Base-by-base conservation (phyloP, 805 yeast species). In the Spathaspora girioi region DNA sequence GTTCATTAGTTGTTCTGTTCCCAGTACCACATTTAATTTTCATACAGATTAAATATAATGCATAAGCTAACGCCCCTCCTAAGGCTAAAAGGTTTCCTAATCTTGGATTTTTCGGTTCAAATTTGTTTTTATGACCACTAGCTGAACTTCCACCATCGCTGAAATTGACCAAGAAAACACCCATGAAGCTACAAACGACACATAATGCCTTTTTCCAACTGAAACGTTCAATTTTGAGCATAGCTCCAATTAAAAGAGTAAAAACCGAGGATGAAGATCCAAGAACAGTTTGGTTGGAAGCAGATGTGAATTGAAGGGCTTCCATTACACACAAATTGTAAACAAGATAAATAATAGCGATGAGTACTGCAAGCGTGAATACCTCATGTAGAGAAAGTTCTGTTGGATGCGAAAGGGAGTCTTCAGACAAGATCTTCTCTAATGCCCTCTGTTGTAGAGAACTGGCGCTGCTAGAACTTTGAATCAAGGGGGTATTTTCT, bases 201-300 rank as follows among this genome's bases (percentile, higher is more conserved):
- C 83, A 76, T 2, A 71, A 46, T 1, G 75, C 46, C 54, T 80
- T 80, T 43, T 70, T 67, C 12, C 64, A 4, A 14, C 79, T 62
- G 53, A 80, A 69, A 6, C 58, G 57, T 50, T 80, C 85, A 17
- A 77, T 73, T 23, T 67, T 67, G 18, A 70, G 59, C 9, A 65
- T 18, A 1, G 63, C 67, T 1, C 84, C 81, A 18, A 79, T 62
- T 14, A 78, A 55, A 35, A 80, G 63, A 0, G 83, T 78, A 59
- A 78, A 80, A 3, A 79, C 68, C 12, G 83, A 76, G 2, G 83
- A 72, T 1, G 82, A 74, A 1, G 83, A 75, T 6, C 81, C 73
- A 15, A 80, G 59, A 9, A 80, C 76, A 0, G 83, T 76, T 56
- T 74, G 80, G 56, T 78, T 79, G 18, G 83, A 75, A 0, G 83